Evolutionary conservation across 2,329 filamentous ascomycete genomes (phyloP), one percentile per base, ranked within the genome.

Genomic region (Alternaria brassicicola): DNA sequence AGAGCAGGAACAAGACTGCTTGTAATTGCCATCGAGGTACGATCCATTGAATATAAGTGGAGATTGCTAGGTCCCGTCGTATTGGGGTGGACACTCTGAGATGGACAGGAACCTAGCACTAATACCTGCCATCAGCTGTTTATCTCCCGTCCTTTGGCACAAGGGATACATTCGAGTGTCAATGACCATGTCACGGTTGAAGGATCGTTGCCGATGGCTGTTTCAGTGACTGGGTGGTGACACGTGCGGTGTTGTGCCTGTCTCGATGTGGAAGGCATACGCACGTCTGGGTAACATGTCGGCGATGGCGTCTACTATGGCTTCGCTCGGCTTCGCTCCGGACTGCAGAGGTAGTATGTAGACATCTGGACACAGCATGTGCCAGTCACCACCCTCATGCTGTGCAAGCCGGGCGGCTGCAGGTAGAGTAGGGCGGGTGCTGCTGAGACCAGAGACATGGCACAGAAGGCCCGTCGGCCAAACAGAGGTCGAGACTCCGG

Each of bases 71-170:
- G 13, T 51, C 17, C 48, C 19, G 48, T 39, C 25, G 35, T 26
- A 19, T 51, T 41, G 36, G 35, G 35, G 35, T 41, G 35, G 35
- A 41, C 35, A 41, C 35, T 39, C 19, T 41, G 35, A 23, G 23
- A 51, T 15, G 10, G 30, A 49, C 31, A 42, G 36, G 38, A 49
- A 39, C n/a, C n/a, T n/a, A n/a, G n/a, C n/a, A n/a, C 47, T 45
- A 52, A 64, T 65, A 66, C 62, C 56, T 62, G 64, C 60, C 60
- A 48, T 60, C 52, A 42, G 49, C 53, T 26, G 48, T 54, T 36
- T 28, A 26, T 30, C 30, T 28, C 52, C 38, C 51, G 36, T 35
- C 13, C 38, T 23, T 51, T 38, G 45, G 47, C 48, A 42, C 57
- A 31, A 48, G 38, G 53, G 46, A 55, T 47, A n/a, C 35, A 55